Conservation (phyloP, 345 rosid genomes). For the Lepidium aucheri region DNA sequence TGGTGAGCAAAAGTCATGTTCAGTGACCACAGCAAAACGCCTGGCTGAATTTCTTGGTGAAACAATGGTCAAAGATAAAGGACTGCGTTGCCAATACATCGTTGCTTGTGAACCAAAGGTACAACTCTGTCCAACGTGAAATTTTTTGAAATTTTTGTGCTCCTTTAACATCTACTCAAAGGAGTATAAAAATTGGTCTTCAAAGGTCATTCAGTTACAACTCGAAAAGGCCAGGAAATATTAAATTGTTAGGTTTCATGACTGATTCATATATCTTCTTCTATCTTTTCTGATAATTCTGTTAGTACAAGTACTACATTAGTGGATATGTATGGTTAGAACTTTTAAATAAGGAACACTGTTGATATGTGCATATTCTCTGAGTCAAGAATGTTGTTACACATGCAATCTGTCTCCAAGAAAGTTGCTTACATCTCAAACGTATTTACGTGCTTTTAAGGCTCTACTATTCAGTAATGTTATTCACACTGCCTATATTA, state of each 20-base stretch:
- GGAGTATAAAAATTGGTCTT: background rate
- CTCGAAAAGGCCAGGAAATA: background rate
- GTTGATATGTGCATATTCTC: background rate
- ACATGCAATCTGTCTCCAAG: background rate
- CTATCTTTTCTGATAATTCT: background rate
- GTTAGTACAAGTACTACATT: background rate
- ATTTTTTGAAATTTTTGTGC: background rate
- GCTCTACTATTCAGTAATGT: background rate
- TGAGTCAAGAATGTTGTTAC: background rate
- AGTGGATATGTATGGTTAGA: background rate
- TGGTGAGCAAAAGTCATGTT: slow-evolving; percentile 94
- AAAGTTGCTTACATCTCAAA: background rate
- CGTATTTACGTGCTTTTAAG: background rate
- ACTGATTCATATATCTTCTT: background rate
- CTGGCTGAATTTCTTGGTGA: slow-evolving; percentile 92
- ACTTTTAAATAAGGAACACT: slow-evolving; percentile 2
- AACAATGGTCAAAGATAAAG: slow-evolving; percentile 94
- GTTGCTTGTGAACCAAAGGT: slow-evolving; percentile 96
- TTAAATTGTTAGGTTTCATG: background rate
- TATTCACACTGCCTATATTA: slow-evolving; percentile 6
- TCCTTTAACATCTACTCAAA: background rate
- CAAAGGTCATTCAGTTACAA: background rate
- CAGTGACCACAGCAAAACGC: slow-evolving; percentile 95
- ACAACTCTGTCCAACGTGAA: slow-evolving; percentile 17
- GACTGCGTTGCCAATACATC: slow-evolving; percentile 91